Percentiles rank a stretch among this genome's conserved stretches.
Evolutionary conservation across 805 yeast genomes (phyloP).

Genomic region (Ogataea glucozyma): DNA sequence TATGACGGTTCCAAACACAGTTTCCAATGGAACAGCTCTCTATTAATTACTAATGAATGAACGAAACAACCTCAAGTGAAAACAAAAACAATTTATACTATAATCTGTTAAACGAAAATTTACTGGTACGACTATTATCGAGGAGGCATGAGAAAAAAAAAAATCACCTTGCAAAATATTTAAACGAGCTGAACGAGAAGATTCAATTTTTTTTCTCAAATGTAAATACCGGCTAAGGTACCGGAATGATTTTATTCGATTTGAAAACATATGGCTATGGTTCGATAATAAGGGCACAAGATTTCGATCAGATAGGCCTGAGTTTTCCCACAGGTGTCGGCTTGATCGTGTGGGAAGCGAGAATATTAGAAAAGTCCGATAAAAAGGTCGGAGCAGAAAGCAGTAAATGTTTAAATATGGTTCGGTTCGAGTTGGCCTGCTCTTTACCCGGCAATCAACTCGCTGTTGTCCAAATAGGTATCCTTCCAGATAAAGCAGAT

Average conservation of each 20-base stretch:
- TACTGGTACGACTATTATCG: background rate
- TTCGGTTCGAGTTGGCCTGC: background rate
- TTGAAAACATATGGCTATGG: background rate
- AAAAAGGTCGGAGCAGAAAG: background rate
- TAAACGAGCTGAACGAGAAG: slow-evolving; percentile 14
- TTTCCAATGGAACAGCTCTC: background rate
- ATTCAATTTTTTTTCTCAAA: slow-evolving; percentile 3
- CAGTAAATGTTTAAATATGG: no score
- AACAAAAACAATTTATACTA: background rate
- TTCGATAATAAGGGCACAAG: background rate
- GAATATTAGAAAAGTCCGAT: background rate
- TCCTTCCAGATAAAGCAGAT: slow-evolving; percentile 32
- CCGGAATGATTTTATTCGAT: background rate
- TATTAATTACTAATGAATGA: background rate
- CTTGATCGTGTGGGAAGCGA: no score
- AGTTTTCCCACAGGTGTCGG: no score
- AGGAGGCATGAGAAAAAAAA: slow-evolving; percentile 3
- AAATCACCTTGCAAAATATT: slow-evolving; percentile 9
- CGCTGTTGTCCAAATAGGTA: slow-evolving; percentile 21
- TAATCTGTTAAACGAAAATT: slow-evolving; percentile 2
- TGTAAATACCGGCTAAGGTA: no score
- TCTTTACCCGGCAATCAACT: slow-evolving; percentile 6
- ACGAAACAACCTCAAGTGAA: slow-evolving; percentile 4
- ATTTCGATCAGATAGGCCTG: no score
- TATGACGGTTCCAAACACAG: no score